Evolutionary conservation across 495 filamentous ascomycete species (phyloP), one percentile per base, ranked within the genome.

Genomic region (Sporormia fimetaria): DNA sequence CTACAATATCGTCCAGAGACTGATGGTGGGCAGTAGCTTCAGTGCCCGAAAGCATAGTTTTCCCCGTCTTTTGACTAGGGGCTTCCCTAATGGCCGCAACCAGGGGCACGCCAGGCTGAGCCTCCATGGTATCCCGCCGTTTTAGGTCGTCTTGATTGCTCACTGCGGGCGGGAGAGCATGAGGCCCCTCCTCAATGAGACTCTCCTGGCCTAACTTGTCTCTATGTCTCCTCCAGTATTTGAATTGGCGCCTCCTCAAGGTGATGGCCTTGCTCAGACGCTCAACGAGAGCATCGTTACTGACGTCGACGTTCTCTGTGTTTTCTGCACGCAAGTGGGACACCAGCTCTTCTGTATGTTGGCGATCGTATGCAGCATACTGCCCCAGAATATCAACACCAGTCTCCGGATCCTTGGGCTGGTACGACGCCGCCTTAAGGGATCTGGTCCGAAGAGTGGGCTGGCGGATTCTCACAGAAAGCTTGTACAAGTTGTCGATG

Each of bases 171-270:
- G 10, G 24, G 17, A 6, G 11, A 12, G 26, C 10, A 8, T 18
- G 20, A 3, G 12, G 11, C 4, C 4, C 8, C n/a, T 53, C 44
- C 6, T 43, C 38, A 26, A 32, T 18, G 8, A 40, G 7, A 9
- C 41, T 42, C 0, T 39, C 43, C 0, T 33, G 12, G 1, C 40
- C 51, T 16, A 54, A 26, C 26, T 54, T 54, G 21, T 54, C 45
- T 23, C 51, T 28, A 29, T 54, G 51, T 22, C 51, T 41, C 17
- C 36, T 23, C 51, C 51, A 54, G 24, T 54, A 54, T 29, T 49
- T 49, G 31, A 54, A 54, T 24, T 49, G 51, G 16, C 51, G 40
- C 36, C 51, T 41, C 23, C 51, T 41, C 3, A 54, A 41, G 3
- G 51, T 54, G 17, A 54, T 36, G 2, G 51, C 51, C 17, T 36